Percentiles rank a stretch among this genome's conserved stretches.
These are phyloP conservation scores for Aspergillus spinulosporus DNA, from an alignment of 2,329 filamentous ascomycete species.

Conservation along the genomic window DNA sequence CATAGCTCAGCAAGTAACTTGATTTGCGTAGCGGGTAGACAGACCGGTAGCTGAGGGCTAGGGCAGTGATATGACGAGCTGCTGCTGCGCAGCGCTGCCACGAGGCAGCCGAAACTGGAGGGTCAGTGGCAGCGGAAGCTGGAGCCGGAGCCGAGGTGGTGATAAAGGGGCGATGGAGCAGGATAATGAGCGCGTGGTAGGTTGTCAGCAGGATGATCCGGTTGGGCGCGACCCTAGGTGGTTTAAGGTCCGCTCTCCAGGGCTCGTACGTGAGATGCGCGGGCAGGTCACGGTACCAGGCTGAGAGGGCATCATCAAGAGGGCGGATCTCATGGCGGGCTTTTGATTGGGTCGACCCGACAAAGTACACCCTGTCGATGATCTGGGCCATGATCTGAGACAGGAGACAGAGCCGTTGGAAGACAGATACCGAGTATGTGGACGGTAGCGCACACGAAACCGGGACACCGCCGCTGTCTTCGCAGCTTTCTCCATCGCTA, in stretches of 20 bases:
- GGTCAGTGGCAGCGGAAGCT: no score
- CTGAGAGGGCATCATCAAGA: not conserved
- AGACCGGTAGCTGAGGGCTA: conserved; percentile 38
- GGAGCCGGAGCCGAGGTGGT: conserved; percentile 12
- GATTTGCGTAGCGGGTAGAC: conserved; percentile 44
- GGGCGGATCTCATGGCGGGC: conserved; percentile 17
- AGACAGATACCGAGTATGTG: conserved; percentile 37
- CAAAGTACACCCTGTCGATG: conserved; percentile 38
- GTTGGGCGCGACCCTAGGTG: conserved; percentile 26
- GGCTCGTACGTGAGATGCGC: not conserved
- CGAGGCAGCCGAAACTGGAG: no score
- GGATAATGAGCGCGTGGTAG: conserved; percentile 47
- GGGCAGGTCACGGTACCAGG: not conserved
- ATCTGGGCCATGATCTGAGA: conserved; percentile 38
- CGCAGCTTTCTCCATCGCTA: no score
- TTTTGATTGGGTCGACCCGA: conserved; percentile 29
- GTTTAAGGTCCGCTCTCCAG: not conserved
- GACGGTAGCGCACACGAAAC: no score
- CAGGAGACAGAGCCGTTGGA: conserved; percentile 38
- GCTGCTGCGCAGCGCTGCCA: conserved; percentile 38
- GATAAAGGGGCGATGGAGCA: conserved; percentile 50
- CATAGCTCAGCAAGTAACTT: conserved; percentile 46
- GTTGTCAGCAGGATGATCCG: conserved; percentile 34
- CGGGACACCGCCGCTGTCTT: no score
- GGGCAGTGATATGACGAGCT: conserved; percentile 40